Base-by-base conservation (phyloP, 371 early-diverging fungal genomes). In the Mucor velutinosus region DNA sequence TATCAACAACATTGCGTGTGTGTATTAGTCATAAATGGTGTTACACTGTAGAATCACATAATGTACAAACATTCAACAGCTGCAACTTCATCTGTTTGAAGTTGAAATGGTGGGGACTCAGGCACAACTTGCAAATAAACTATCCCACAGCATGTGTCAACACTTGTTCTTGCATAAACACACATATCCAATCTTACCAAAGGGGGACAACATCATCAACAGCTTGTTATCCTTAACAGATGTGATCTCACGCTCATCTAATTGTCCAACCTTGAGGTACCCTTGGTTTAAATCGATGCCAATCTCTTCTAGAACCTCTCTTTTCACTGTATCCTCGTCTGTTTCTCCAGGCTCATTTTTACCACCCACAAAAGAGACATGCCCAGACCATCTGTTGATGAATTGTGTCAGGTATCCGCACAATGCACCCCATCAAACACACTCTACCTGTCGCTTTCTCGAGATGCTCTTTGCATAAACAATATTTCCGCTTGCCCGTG, bases 281-380 rank as follows among this genome's bases (percentile, higher is more conserved):
- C 74, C 75, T 5, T 70, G 63, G 56, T 75, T 75, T n/a, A 89
- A 71, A 78, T 89, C 84, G 2, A 89, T 65, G 7, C 88, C 89
- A 61, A 87, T 71, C 63, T 92, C 93, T 72, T 92, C 93, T 35
- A 79, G 30, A 0, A 87, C 87, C 70, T 92, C 93, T 67, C 93
- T 67, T 59, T 78, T 83, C 4, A 86, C 91, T 2, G 93, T 89
- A 11, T 87, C 87, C 57, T 86, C 83, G 62, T 89, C 88, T 21
- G 85, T 85, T 65, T 92, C 91, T 14, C 72, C 75, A 11, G 77
- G 67, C 62, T 91, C 90, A 17, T 83, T 82, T 64, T 89, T 90
- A 19, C 93, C 93, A 4, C 93, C 93, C 1, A 90, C 90, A 67
- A 91, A 88, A 3, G 90, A 89, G 56, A 91, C 90, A 81, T 92